Evolutionary conservation across 75 land plant species (phyloP).

Genomic region (Pinus tabuliformis): DNA sequence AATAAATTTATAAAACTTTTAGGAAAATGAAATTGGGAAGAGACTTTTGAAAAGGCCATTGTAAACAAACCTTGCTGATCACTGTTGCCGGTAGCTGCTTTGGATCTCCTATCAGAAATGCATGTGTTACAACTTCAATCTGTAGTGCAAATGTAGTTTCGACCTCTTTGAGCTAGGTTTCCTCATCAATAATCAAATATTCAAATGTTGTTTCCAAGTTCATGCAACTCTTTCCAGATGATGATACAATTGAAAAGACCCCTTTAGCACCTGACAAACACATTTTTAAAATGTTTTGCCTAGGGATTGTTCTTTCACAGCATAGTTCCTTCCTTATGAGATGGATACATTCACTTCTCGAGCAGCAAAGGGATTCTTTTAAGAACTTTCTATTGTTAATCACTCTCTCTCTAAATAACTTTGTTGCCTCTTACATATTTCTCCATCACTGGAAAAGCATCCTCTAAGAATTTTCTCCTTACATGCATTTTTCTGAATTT

Average conservation of each 20-base stretch:
- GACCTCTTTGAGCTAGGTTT: slow-evolving; percentile 56
- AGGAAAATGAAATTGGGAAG: too few relatives aligned
- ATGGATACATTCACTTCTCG: neutral
- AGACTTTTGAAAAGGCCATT: too few relatives aligned
- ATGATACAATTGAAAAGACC: slow-evolving; percentile 61
- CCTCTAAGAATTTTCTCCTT: neutral
- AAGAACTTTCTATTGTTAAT: neutral
- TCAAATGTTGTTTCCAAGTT: slow-evolving; percentile 37
- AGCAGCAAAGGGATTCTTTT: neutral
- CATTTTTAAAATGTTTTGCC: neutral
- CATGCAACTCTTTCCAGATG: slow-evolving; percentile 30
- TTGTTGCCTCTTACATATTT: neutral
- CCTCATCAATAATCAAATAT: slow-evolving; percentile 98
- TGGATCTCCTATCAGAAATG: slow-evolving; percentile 79
- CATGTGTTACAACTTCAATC: neutral
- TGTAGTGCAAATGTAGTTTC: neutral
- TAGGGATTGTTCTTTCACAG: neutral
- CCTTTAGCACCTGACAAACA: slow-evolving; percentile 49
- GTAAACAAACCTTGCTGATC: slow-evolving; percentile 36
- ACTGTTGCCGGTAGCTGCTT: slow-evolving; percentile 99
- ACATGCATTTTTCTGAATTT: neutral
- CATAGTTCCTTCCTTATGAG: neutral
- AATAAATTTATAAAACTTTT: too few relatives aligned
- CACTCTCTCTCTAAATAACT: neutral
- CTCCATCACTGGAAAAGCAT: neutral